Conservation (phyloP, 2,329 filamentous ascomycete species). For the Pezicula carpinea region DNA sequence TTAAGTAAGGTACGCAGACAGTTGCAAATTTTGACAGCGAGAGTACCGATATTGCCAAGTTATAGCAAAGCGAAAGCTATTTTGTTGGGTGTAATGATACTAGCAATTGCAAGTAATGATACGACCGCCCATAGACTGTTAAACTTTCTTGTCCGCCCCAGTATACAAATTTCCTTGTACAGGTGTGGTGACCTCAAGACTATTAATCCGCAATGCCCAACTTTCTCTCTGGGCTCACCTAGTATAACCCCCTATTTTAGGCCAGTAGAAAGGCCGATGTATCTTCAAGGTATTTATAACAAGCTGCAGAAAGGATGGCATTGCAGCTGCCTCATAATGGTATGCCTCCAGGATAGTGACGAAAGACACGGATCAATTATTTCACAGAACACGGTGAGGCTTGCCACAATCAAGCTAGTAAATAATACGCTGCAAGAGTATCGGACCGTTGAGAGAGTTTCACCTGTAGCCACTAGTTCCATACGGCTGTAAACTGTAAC, state of each 20-base stretch:
- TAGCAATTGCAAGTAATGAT: no score
- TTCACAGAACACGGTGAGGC: slow-evolving; percentile 1
- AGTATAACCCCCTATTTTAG: slow-evolving; percentile 8
- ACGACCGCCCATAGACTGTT: no score
- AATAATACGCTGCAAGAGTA: slow-evolving; percentile 10
- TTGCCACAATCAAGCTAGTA: slow-evolving; percentile 2
- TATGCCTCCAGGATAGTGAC: slow-evolving; percentile 1
- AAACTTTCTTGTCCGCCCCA: no score
- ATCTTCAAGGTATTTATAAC: slow-evolving; percentile 3
- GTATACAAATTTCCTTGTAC: slow-evolving; percentile 1
- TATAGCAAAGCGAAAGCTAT: no score
- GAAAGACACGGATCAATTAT: slow-evolving; percentile 3
- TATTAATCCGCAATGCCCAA: slow-evolving; percentile 8
- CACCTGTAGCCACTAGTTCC: background rate
- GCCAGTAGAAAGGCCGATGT: background rate
- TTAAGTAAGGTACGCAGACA: no score
- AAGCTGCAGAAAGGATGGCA: slow-evolving; percentile 9
- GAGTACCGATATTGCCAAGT: no score
- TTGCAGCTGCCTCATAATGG: slow-evolving; percentile 9
- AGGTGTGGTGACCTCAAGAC: slow-evolving; percentile 3
- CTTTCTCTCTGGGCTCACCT: background rate
- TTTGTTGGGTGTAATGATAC: no score
- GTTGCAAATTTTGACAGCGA: no score
- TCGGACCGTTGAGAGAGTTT: slow-evolving; percentile 3
- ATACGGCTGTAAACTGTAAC: slow-evolving; percentile 1